Base-by-base conservation (phyloP, 148 eudicot species). In the Mesembryanthemum crystallinum region DNA sequence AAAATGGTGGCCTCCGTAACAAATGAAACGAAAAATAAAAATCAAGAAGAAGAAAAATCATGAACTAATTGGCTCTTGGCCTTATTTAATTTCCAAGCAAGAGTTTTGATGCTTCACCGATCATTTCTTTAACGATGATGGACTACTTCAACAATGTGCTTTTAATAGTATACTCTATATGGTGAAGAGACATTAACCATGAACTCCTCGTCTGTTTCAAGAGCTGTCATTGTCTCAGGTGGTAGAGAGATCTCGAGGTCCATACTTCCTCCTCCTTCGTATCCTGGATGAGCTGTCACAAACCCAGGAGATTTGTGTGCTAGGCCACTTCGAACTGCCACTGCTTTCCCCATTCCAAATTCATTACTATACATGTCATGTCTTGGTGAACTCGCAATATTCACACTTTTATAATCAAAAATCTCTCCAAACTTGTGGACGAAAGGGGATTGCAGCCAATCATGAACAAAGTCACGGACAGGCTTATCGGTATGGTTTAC, bases 311-410 rank as follows among this genome's bases (percentile, higher is more conserved):
- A 86, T 55, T 91, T 91, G 69, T 84, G 81, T 12, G 89, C 91
- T 64, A 52, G 72, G 0, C 96, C 93, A 42, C 93, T 87, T 0
- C 86, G 61, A 3, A 86, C 85, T 0, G 91, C 96, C 62, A 89
- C 21, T 2, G 96, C 86, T 18, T 80, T 81, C 0, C 96, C 98
- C 73, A 92, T 85, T 29, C 94, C 91, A 39, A 93, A 93, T 69
- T 91, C 93, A 59, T 92, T 90, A 12, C 87, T 88, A 70, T 93
- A 91, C 89, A 89, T 86, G 3, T 92, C 86, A 54, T 91, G 88
- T 76, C 94, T 81, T 4, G 97, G 94, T 0, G 97, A 92, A 67
- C 89, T 85, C 11, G 86, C 88, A 80, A 91, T 84, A 7, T 45
- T 81, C 82, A 78, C 83, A 20, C 80, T 87, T 60, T 0, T 18